These are phyloP conservation scores for Lodderomyces oxycetoniae DNA, from an alignment of 1,139 yeast genomes.

Conservation along the genomic window DNA sequence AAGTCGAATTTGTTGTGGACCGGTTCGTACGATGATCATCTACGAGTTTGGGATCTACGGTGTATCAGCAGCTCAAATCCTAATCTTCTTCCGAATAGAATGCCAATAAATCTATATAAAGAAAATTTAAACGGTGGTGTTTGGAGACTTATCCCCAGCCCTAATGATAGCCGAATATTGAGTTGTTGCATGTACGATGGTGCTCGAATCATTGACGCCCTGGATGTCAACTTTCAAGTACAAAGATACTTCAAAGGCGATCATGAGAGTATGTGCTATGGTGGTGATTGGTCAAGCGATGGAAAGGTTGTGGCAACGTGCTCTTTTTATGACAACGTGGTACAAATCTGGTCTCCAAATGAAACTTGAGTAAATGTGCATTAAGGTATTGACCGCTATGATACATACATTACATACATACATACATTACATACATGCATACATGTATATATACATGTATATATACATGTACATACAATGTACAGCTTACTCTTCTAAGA, in stretches of 20 bases:
- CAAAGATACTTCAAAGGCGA: slow-evolving; percentile 54
- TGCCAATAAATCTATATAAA: slow-evolving; percentile 41
- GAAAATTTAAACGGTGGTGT: slow-evolving; percentile 85
- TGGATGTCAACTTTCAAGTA: slow-evolving; percentile 37
- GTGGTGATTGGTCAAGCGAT: slow-evolving; percentile 76
- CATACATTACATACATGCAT: not conserved
- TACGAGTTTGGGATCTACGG: slow-evolving; percentile 68
- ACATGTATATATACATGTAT: too few species aligned
- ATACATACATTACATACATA: too few species aligned
- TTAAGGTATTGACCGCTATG: too few species aligned
- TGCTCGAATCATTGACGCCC: slow-evolving; percentile 53
- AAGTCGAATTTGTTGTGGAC: slow-evolving; percentile 66
- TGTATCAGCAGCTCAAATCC: slow-evolving; percentile 39
- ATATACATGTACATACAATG: too few species aligned
- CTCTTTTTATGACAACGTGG: slow-evolving; percentile 81
- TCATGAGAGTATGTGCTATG: slow-evolving; percentile 92
- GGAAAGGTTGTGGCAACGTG: slow-evolving; percentile 62
- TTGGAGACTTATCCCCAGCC: slow-evolving; percentile 78
- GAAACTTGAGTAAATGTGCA: too few species aligned
- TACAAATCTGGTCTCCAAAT: slow-evolving; percentile 63
- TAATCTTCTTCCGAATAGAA: slow-evolving; percentile 39
- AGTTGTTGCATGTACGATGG: slow-evolving; percentile 97
- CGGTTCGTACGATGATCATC: slow-evolving; percentile 85
- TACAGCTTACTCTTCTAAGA: too few species aligned
- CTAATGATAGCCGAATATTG: slow-evolving; percentile 48